Evolutionary conservation across 495 filamentous ascomycete species (phyloP).

Genomic region (Tuber indicum): DNA sequence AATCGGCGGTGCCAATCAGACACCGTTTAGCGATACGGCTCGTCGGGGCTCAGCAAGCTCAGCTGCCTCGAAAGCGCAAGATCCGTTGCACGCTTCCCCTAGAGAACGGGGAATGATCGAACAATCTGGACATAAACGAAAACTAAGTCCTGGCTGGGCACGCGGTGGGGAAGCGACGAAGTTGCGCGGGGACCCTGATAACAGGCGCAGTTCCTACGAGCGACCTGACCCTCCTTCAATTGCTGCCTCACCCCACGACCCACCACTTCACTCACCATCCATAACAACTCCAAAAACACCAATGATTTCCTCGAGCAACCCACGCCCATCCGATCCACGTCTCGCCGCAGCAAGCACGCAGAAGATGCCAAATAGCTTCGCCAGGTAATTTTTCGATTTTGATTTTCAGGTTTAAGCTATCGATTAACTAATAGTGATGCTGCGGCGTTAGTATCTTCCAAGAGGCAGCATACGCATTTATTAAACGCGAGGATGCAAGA

Average conservation of each 20-base stretch:
- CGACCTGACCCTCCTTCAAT: background rate
- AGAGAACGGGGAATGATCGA: background rate
- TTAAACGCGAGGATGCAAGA: slow-evolving; percentile 19
- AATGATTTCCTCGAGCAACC: background rate
- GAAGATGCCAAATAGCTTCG: background rate
- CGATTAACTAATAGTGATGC: slow-evolving; percentile 13
- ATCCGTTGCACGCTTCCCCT: background rate
- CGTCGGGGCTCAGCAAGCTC: background rate
- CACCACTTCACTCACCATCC: background rate
- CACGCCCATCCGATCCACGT: background rate
- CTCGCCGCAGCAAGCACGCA: background rate
- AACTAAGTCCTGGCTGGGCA: background rate
- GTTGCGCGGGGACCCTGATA: background rate
- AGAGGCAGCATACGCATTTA: slow-evolving; percentile 29
- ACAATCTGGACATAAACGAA: background rate
- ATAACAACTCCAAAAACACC: slow-evolving; percentile 2
- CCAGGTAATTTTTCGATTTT: background rate
- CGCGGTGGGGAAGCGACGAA: background rate
- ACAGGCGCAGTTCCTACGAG: background rate
- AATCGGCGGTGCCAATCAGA: background rate
- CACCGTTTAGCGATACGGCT: background rate
- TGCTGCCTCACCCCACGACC: background rate
- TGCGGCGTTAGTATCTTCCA: slow-evolving; percentile 21
- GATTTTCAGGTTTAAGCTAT: background rate
- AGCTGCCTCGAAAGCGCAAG: background rate